These are phyloP conservation scores for Russula abietina DNA, from an alignment of 768 basidiomycete genomes.

Conservation along the genomic window DNA sequence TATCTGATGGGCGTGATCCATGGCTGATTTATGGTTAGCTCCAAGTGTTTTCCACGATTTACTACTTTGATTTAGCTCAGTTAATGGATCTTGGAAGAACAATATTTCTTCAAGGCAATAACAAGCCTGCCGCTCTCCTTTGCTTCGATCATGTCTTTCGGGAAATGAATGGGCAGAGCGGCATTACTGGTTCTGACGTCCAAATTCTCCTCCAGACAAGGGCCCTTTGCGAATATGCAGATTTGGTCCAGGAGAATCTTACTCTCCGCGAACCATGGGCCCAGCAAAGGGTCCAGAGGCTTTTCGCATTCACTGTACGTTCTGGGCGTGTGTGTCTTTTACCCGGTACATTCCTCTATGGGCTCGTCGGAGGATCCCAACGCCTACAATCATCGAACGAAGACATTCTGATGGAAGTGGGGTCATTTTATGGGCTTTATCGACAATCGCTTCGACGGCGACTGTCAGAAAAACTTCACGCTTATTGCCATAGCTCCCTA, in stretches of 20 bases:
- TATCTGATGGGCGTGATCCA: background rate
- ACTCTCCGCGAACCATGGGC: slow-evolving; percentile 1
- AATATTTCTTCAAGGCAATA: background rate
- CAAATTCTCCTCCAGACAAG: background rate
- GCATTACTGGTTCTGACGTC: background rate
- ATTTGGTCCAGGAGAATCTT: background rate
- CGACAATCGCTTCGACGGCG: slow-evolving; percentile 1
- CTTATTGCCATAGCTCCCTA: slow-evolving; percentile 6
- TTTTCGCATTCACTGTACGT: slow-evolving; percentile 11
- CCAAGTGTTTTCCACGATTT: slow-evolving; percentile 15
- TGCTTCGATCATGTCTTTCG: slow-evolving; percentile 18
- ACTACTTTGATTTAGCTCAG: background rate
- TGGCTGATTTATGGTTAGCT: background rate
- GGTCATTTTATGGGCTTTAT: slow-evolving; percentile 4
- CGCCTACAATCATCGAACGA: background rate
- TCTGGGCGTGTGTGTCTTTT: slow-evolving; percentile 11
- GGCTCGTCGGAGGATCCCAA: background rate
- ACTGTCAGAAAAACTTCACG: slow-evolving; percentile 4
- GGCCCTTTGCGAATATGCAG: slow-evolving; percentile 7
- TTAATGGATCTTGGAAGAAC: background rate
- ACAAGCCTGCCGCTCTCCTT: slow-evolving; percentile 18
- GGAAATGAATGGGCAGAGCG: background rate
- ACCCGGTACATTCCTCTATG: slow-evolving; percentile 10
- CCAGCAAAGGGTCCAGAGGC: background rate
- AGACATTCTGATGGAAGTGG: slow-evolving; percentile 4